phyloP scores from a whole-genome alignment of 192 early-diverging fungal genomes.

The Gonapodya prolifera region DNA sequence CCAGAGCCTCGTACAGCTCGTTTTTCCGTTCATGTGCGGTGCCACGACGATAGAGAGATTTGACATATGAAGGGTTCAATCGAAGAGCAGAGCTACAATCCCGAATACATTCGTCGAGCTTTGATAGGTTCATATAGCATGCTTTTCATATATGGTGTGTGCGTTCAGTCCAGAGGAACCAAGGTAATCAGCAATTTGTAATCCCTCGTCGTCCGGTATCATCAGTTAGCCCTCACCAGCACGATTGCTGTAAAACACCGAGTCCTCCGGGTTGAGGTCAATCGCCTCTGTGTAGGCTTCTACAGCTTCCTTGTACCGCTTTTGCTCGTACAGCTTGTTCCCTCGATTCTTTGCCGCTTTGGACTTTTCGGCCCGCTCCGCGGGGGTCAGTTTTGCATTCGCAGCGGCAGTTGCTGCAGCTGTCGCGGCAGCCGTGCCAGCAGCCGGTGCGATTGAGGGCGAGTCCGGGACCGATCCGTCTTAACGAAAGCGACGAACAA shows the following conservation, averaged over 20 bases:
- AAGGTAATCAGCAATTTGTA: slow-evolving; percentile 31
- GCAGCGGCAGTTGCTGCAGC: not conserved
- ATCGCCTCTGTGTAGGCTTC: slow-evolving; percentile 83
- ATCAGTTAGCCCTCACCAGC: slow-evolving; percentile 49
- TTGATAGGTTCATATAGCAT: slow-evolving; percentile 8
- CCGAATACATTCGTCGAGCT: slow-evolving; percentile 37
- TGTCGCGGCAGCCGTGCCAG: not conserved
- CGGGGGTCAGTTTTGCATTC: not conserved
- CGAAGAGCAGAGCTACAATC: slow-evolving; percentile 39
- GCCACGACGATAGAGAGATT: not conserved
- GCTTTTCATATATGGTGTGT: not conserved
- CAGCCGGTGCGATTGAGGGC: not conserved
- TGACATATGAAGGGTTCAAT: slow-evolving; percentile 41
- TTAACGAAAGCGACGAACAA: too few relatives aligned
- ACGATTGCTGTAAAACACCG: slow-evolving; percentile 90
- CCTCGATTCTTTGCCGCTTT: slow-evolving; percentile 69
- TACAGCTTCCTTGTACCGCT: slow-evolving; percentile 75
- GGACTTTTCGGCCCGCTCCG: slow-evolving; percentile 47
- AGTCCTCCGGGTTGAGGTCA: slow-evolving; percentile 43
- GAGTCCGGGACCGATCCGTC: not conserved
- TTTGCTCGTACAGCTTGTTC: slow-evolving; percentile 73
- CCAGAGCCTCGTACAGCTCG: not conserved
- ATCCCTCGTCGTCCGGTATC: slow-evolving; percentile 38
- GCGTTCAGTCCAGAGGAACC: slow-evolving; percentile 26
- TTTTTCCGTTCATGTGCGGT: not conserved